Percentiles rank a stretch among this genome's conserved stretches.
phyloP scores from a whole-genome alignment of 148 eudicot species.

The Diospyros lotus region DNA sequence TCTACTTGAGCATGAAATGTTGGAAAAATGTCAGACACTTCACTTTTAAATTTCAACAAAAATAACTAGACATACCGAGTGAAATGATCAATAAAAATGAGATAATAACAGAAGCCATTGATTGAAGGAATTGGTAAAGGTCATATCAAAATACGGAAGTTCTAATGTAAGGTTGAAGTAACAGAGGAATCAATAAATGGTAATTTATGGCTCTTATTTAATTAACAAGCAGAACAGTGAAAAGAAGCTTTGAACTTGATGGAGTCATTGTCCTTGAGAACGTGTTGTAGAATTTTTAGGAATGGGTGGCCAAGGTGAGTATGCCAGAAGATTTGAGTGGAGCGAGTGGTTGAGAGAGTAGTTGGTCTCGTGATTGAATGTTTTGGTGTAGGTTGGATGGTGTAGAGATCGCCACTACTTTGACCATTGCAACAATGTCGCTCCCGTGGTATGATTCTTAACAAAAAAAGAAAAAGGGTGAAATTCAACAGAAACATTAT shows the following conservation, averaged over 20 bases:
- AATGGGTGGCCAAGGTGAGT: neutral
- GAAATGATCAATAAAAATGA: too few species aligned
- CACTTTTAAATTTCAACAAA: too few species aligned
- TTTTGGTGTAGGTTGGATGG: neutral
- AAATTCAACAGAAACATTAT: neutral
- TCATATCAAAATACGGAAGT: neutral
- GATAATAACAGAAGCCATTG: neutral
- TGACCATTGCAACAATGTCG: neutral
- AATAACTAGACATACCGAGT: too few species aligned
- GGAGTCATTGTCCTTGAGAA: neutral
- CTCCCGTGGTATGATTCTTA: neutral
- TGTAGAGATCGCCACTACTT: neutral
- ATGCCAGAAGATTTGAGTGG: neutral
- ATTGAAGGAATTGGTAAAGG: neutral
- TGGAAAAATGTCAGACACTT: too few species aligned
- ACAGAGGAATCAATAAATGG: neutral
- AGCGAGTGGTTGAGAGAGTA: neutral
- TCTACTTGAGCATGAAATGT: too few species aligned
- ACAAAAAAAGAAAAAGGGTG: neutral
- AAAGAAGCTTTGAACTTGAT: neutral
- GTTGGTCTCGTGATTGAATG: neutral
- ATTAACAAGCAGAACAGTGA: neutral
- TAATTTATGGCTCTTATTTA: neutral
- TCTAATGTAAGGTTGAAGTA: neutral
- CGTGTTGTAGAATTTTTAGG: neutral